These are phyloP conservation scores for Lagenaria siceraria DNA, from an alignment of 306 rosid species.

Conservation along the genomic window DNA sequence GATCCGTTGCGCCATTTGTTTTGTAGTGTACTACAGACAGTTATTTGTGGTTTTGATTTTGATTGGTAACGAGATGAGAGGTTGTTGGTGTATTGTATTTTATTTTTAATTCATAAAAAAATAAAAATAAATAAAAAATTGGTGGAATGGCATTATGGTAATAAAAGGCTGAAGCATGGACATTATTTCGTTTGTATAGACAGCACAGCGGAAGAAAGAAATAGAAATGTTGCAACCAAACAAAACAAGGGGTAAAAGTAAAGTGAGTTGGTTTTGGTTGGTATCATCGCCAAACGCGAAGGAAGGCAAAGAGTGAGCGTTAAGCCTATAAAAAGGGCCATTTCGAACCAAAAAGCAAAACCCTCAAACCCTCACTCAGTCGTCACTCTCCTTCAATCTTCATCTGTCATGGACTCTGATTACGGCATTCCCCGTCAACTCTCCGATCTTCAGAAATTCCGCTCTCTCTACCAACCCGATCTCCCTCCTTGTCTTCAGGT, in stretches of 20 bases:
- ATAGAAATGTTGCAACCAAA: not conserved
- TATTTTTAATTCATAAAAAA: no score
- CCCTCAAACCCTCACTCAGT: not conserved
- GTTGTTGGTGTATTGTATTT: no score
- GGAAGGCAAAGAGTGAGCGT: no score
- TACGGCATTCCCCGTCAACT: constrained; percentile 89
- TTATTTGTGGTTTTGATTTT: no score
- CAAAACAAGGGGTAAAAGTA: not conserved
- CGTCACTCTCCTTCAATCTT: not conserved
- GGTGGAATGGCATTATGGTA: not conserved
- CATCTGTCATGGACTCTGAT: constrained; percentile 45
- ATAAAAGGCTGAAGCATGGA: not conserved
- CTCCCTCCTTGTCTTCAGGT: constrained; percentile 90
- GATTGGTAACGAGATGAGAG: no score
- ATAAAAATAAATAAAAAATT: no score
- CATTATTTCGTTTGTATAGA: not conserved
- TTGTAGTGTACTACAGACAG: not conserved
- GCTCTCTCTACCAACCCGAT: constrained; percentile 64
- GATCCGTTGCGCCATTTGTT: not conserved
- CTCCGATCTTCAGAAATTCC: constrained; percentile 68
- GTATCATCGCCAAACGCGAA: constrained; percentile 1
- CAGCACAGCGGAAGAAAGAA: not conserved
- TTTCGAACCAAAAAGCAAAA: not conserved
- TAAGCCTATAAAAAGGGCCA: not conserved
- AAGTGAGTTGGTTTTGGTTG: not conserved